These are phyloP conservation scores for Hordeum pubiflorum DNA, from an alignment of 202 grass and related monocot species.

Conservation along the genomic window DNA sequence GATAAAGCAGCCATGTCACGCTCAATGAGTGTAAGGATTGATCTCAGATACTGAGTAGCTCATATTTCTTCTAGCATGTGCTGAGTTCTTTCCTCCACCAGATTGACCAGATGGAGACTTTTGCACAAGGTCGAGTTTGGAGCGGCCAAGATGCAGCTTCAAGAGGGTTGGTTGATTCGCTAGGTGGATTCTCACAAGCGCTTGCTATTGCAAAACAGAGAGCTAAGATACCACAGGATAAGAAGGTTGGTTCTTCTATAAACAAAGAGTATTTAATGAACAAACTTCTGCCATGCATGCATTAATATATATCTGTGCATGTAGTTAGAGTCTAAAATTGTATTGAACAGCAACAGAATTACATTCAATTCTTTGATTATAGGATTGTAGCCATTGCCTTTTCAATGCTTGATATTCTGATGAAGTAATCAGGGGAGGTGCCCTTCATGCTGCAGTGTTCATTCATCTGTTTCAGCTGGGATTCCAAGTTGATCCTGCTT, in stretches of 20 bases:
- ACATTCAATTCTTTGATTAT: neutral
- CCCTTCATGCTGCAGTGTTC: neutral
- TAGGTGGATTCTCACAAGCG: conserved; percentile 83
- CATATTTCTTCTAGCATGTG: conserved; percentile 21
- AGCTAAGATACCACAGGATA: conserved; percentile 81
- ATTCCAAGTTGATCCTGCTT: neutral
- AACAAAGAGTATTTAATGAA: neutral
- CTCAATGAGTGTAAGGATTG: conserved; percentile 75
- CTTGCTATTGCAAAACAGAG: conserved; percentile 92
- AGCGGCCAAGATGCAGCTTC: conserved; percentile 76
- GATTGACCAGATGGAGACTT: conserved; percentile 86
- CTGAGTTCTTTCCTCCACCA: conserved; percentile 45
- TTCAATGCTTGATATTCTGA: conserved; percentile 12
- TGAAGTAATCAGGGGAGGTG: conserved; percentile 5
- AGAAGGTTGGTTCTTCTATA: conserved; percentile 48
- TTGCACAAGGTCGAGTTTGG: conserved; percentile 98
- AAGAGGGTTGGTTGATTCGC: conserved; percentile 84
- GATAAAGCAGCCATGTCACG: conserved; percentile 92
- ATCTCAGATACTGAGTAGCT: conserved; percentile 6
- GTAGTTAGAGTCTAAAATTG: neutral
- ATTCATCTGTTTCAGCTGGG: neutral
- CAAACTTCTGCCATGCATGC: neutral
- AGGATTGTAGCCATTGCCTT: conserved; percentile 3
- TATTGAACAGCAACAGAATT: neutral
- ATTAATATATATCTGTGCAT: neutral